Percentiles rank a stretch among this genome's conserved stretches.
Evolutionary conservation across 768 basidiomycete genomes (phyloP).

Genomic region (Mrakia hoshinonis): DNA sequence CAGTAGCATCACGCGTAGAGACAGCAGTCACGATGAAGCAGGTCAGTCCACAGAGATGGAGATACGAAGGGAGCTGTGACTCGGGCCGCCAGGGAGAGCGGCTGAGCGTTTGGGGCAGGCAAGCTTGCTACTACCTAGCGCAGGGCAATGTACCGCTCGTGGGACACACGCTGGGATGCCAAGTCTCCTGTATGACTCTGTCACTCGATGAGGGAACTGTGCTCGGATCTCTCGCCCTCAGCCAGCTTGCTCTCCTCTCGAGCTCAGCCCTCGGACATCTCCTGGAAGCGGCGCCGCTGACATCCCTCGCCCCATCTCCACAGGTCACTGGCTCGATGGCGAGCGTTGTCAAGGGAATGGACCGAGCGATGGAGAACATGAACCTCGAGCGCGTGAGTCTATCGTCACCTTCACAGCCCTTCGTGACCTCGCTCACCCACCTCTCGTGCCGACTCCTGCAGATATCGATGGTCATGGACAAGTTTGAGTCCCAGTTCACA

Average conservation of each 20-base stretch:
- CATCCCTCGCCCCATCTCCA: constrained; percentile 30
- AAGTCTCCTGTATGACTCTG: too few species aligned
- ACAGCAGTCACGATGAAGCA: constrained; percentile 92
- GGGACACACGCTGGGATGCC: too few species aligned
- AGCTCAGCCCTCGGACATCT: too few species aligned
- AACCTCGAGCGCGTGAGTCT: constrained; percentile 87
- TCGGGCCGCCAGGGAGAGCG: background rate
- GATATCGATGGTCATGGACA: constrained; percentile 99
- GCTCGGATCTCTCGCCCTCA: too few species aligned
- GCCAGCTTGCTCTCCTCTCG: background rate
- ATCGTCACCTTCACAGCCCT: background rate
- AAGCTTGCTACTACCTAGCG: too few species aligned
- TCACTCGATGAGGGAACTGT: too few species aligned
- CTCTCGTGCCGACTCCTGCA: constrained; percentile 38
- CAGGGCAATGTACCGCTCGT: too few species aligned
- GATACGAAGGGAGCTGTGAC: background rate
- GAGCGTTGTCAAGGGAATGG: constrained; percentile 93
- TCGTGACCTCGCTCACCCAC: background rate
- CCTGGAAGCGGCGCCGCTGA: background rate
- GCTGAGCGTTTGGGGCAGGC: background rate
- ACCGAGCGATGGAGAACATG: constrained; percentile 98
- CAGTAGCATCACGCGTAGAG: constrained; percentile 91
- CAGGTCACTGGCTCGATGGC: constrained; percentile 93
- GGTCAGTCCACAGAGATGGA: constrained; percentile 26
- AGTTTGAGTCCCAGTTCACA: constrained; percentile 90